Percentiles rank a stretch among this genome's conserved stretches.
These are phyloP conservation scores for Dactylis glomerata DNA, from an alignment of 176 grass and related monocot species.

Conservation along the genomic window DNA sequence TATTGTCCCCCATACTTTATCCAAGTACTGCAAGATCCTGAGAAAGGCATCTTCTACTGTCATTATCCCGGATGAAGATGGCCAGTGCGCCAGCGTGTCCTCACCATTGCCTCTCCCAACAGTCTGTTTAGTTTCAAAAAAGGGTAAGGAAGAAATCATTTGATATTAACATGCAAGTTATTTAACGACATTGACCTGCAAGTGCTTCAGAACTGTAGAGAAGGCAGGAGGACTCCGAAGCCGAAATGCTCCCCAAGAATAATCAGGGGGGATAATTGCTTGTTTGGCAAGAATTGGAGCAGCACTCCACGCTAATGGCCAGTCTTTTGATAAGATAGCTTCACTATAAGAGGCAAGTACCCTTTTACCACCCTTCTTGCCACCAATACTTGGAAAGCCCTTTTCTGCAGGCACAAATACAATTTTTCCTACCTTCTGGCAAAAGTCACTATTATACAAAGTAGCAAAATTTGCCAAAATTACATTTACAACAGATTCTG, in stretches of 20 bases:
- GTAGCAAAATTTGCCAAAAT: constrained; percentile 89
- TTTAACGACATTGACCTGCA: constrained; percentile 53
- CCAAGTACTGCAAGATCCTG: constrained; percentile 75
- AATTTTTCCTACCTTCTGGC: constrained; percentile 84
- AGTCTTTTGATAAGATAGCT: constrained; percentile 78
- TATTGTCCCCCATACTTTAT: constrained; percentile 82
- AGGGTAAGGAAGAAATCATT: constrained; percentile 20
- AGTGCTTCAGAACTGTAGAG: constrained; percentile 78
- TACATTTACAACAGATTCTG: constrained; percentile 71
- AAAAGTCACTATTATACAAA: constrained; percentile 82
- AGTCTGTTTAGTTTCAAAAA: constrained; percentile 50
- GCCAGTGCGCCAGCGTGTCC: constrained; percentile 94
- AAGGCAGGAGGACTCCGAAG: constrained; percentile 84
- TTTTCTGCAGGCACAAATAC: constrained; percentile 94
- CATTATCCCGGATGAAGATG: constrained; percentile 71
- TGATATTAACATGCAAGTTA: constrained; percentile 18
- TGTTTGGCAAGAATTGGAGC: constrained; percentile 86
- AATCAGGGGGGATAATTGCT: constrained; percentile 83
- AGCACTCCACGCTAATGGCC: constrained; percentile 86
- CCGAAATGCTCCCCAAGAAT: constrained; percentile 89
- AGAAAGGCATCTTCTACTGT: constrained; percentile 83
- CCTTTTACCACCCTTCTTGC: constrained; percentile 89
- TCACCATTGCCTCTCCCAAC: constrained; percentile 91
- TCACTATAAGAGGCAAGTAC: constrained; percentile 86
- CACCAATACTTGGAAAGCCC: constrained; percentile 94